Evolutionary conservation across 345 rosid genomes (phyloP).

Genomic region (Euphorbia pulcherrima): DNA sequence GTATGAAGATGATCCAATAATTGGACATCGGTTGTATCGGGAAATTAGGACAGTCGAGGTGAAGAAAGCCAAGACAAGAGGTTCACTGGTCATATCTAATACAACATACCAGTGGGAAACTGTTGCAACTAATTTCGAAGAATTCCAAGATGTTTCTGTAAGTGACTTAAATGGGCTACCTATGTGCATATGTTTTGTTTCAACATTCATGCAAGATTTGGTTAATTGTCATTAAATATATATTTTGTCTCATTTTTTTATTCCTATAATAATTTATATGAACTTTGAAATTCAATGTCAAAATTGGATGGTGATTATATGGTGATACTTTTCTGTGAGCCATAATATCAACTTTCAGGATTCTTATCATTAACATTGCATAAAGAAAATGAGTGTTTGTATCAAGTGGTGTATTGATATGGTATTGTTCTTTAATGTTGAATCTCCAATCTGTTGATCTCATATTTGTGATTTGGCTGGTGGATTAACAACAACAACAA

Average conservation of each 20-base stretch:
- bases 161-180: constrained; percentile 23
- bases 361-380: background rate
- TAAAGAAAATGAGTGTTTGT: background rate
- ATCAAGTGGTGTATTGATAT: background rate
- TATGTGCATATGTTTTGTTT: background rate
- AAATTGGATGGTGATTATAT: background rate
- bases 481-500: too few species aligned
- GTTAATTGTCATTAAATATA: background rate
- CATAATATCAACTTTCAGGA: background rate
- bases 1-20: constrained; percentile 91
- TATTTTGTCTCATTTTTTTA: background rate
- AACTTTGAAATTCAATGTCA: constrained; percentile 1
- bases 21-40: constrained; percentile 92
- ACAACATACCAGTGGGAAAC: constrained; percentile 92
- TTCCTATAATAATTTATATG: background rate
- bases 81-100: constrained; percentile 66
- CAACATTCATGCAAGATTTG: background rate
- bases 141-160: constrained; percentile 84
- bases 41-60: constrained; percentile 84
- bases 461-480: background rate
- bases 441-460: background rate
- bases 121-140: constrained; percentile 92
- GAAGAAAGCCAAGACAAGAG: constrained; percentile 70
- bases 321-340: background rate
- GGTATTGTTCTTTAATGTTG: background rate